Evolutionary conservation across 2,329 filamentous ascomycete species (phyloP).

Genomic region (Diaporthe vaccinii): DNA sequence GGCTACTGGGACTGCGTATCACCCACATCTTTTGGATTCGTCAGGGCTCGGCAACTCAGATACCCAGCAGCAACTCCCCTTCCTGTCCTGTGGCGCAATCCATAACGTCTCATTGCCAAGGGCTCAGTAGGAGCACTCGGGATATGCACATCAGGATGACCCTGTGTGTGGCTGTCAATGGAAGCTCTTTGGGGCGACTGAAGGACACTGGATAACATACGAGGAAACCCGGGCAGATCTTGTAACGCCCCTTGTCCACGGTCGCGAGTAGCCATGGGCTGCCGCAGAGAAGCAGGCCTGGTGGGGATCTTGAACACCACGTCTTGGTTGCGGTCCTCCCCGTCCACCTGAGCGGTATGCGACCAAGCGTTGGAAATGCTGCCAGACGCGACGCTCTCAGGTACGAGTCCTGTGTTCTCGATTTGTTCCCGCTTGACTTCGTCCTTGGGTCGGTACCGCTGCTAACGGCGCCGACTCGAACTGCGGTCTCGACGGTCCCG

Average conservation of each 20-base stretch:
- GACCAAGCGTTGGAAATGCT: neutral
- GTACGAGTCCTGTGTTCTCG: neutral
- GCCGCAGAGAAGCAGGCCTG: neutral
- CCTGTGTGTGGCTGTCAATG: conserved; percentile 11
- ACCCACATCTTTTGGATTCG: neutral
- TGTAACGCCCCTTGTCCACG: neutral
- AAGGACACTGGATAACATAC: neutral
- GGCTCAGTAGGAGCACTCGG: neutral
- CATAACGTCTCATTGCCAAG: neutral
- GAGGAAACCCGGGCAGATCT: neutral
- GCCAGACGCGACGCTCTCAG: neutral
- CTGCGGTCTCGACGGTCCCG: conserved; percentile 40
- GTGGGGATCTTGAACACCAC: conserved; percentile 9
- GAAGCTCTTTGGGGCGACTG: neutral
- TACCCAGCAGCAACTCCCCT: neutral
- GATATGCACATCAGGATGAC: conserved; percentile 5
- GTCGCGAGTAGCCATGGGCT: neutral
- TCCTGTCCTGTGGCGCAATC: neutral
- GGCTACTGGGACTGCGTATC: neutral
- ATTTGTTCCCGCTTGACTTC: conserved; percentile 1
- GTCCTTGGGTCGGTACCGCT: conserved; percentile 3
- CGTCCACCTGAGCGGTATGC: conserved; percentile 1
- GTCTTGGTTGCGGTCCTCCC: neutral
- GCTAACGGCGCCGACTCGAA: conserved; percentile 41
- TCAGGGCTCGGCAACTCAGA: neutral